Evolutionary conservation across 2,329 filamentous ascomycete species (phyloP).

Genomic region (Ascomycota sp.): DNA sequence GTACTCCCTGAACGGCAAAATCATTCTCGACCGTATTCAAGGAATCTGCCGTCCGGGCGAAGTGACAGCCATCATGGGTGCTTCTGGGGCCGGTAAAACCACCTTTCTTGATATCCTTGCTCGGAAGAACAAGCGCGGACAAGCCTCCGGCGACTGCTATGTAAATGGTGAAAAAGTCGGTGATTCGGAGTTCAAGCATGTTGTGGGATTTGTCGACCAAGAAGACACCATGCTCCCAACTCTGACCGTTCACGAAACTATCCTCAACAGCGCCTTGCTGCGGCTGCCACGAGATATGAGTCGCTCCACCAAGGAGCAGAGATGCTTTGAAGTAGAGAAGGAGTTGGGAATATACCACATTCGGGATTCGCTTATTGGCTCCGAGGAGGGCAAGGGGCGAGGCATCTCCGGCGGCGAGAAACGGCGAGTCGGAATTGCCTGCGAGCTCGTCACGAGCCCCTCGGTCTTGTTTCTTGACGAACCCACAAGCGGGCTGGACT

Average conservation of each 20-base stretch:
- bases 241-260: slow-evolving; percentile 91
- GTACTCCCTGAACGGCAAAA: slow-evolving; percentile 69
- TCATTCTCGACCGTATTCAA: slow-evolving; percentile 58
- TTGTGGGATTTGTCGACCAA: slow-evolving; percentile 93
- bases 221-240: slow-evolving; percentile 94
- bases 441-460: slow-evolving; percentile 88
- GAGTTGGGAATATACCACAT: slow-evolving; percentile 90
- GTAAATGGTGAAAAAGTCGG: slow-evolving; percentile 81
- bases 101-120: slow-evolving; percentile 91
- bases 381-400: slow-evolving; percentile 78
- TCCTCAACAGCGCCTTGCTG: slow-evolving; percentile 76
- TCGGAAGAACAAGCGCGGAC: slow-evolving; percentile 84
- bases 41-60: slow-evolving; percentile 89
- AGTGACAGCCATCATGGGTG: slow-evolving; percentile 91
- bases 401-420: slow-evolving; percentile 97
- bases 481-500: slow-evolving; percentile 84
- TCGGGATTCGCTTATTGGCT: slow-evolving; percentile 83
- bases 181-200: slow-evolving; percentile 68
- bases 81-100: slow-evolving; percentile 90
- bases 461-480: slow-evolving; percentile 95
- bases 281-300: slow-evolving; percentile 87
- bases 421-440: slow-evolving; percentile 85
- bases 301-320: slow-evolving; percentile 64
- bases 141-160: slow-evolving; percentile 58
- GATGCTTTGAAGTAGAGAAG: slow-evolving; percentile 79